Base-by-base conservation (phyloP, 768 basidiomycete genomes). In the Postia placenta region DNA sequence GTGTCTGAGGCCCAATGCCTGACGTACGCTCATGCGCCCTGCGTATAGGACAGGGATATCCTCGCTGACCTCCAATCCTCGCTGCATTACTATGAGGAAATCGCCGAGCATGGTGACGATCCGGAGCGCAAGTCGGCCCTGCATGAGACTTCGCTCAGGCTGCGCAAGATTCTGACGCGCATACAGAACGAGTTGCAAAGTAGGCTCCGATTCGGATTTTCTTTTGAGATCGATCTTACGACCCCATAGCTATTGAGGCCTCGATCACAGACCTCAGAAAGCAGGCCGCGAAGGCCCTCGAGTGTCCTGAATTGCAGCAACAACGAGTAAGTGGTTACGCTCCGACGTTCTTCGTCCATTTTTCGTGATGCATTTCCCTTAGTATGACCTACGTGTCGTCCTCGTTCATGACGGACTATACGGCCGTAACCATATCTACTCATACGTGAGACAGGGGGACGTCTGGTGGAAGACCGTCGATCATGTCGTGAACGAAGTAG, bases 401-500 rank as follows among this genome's bases (percentile, higher is more conserved):
- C 72, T 91, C 33, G 71, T 88, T 40, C 85, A 90, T 55, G 87
- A 85, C 11, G 89, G 89, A 4, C 66, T 88, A 26, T 83, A 80
- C 36, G 89, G 89, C 7, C 72, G 90, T 40, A 87, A 77, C 48
- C 85, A 89, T 56, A 68, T 87, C 7, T 88, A 89, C 61, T 85
- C 85, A 5, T 92, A 90, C 54, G 79, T 88, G 11, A 77, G 82
- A 50, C 76, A 81, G 48, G 73, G 78, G 38, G 81, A 75, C 4
- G 66, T 62, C 2, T 92, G 89, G 89, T 92, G 87, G 86, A 91
- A 87, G 67, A 84, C 81, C 2, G 72, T 85, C 6, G 90, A 90
- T 56, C 76, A 78, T 49, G 67, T 69, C 11, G 83, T 89, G 2
- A 80, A 77, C 1, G 78, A 86, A 74, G 88, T 81, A 44, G 25